phyloP scores from a whole-genome alignment of 169 alveolate species.

The Pseudocohnilembus persalinus region DNA sequence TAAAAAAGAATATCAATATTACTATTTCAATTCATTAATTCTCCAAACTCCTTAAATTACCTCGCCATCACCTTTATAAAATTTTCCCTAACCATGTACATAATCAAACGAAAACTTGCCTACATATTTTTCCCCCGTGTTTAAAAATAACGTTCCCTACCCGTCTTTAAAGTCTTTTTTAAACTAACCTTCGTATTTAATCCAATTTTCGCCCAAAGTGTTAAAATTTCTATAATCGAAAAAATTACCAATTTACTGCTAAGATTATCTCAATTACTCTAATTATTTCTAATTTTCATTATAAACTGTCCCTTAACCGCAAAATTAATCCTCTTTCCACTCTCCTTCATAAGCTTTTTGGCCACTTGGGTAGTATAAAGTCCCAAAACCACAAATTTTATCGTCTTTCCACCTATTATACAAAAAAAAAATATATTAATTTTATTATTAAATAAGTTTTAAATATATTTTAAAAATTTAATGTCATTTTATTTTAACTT shows the following conservation, averaged over 20 bases:
- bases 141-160: slow-evolving; percentile 12
- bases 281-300: no score
- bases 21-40: background rate
- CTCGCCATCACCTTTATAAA: slow-evolving; percentile 2
- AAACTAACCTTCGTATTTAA: slow-evolving; percentile 26
- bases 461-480: no score
- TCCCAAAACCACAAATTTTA: slow-evolving; percentile 16
- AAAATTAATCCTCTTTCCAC: slow-evolving; percentile 25
- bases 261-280: no score
- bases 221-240: slow-evolving; percentile 20
- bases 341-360: slow-evolving; percentile 14
- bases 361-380: slow-evolving; percentile 19
- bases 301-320: slow-evolving; percentile 23
- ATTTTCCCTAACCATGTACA: slow-evolving; percentile 8
- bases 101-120: slow-evolving; percentile 10
- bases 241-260: background rate
- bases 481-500: no score
- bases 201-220: slow-evolving; percentile 23
- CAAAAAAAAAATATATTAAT: no score
- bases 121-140: slow-evolving; percentile 6
- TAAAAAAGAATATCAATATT: no score
- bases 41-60: slow-evolving; percentile 7
- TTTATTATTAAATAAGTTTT: no score
- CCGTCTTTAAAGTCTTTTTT: slow-evolving; percentile 23
- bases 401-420: slow-evolving; percentile 11